phyloP scores from a whole-genome alignment of 495 filamentous ascomycete species.

The Hamigera avellanea region DNA sequence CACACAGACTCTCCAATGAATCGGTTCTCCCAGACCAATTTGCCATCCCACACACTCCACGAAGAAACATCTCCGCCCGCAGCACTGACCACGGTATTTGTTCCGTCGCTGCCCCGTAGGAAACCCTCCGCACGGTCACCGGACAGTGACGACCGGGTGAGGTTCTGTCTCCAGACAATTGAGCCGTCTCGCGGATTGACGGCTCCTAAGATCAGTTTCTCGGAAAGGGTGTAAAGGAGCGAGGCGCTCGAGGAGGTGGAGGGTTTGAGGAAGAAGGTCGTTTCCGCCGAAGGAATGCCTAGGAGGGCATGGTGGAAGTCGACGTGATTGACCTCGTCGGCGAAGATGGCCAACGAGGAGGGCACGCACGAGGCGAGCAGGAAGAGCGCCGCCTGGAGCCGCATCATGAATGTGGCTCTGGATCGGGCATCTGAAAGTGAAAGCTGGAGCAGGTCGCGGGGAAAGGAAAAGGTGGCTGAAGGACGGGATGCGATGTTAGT shows the following conservation, averaged over 20 bases:
- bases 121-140: constrained; percentile 33
- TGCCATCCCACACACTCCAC: constrained; percentile 79
- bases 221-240: constrained; percentile 81
- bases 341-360: constrained; percentile 54
- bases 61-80: constrained; percentile 53
- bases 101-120: constrained; percentile 60
- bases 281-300: constrained; percentile 65
- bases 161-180: constrained; percentile 74
- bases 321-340: constrained; percentile 81
- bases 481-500: constrained; percentile 1
- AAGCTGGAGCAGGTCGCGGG: constrained; percentile 4
- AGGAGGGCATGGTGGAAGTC: constrained; percentile 91
- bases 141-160: constrained; percentile 29
- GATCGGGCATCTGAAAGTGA: constrained; percentile 17
- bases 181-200: constrained; percentile 79
- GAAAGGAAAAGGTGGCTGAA: background rate
- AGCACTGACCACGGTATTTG: constrained; percentile 61
- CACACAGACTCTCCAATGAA: constrained; percentile 46
- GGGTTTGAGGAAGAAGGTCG: constrained; percentile 92
- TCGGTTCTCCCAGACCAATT: constrained; percentile 57
- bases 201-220: constrained; percentile 70
- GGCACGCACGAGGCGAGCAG: constrained; percentile 29
- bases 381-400: constrained; percentile 33
- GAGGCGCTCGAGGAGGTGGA: constrained; percentile 69
- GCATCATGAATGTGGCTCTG: constrained; percentile 23